phyloP scores from a whole-genome alignment of 257 asterid genomes.

The Plantago ovata region DNA sequence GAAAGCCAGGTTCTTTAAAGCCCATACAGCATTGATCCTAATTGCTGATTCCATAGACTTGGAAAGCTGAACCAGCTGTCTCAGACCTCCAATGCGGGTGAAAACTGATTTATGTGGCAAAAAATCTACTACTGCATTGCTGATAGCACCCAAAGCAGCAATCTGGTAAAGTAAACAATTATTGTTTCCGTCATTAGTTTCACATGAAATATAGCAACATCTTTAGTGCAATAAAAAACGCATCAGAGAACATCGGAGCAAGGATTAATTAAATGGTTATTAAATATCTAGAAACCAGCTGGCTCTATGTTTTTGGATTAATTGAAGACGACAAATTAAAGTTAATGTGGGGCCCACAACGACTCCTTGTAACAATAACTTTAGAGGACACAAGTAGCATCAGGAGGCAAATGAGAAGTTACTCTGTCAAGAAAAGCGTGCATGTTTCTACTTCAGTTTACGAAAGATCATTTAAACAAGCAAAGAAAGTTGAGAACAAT shows the following conservation, averaged over 20 bases:
- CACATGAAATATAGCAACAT: neutral
- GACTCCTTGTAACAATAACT: neutral
- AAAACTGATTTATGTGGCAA: conserved; percentile 49
- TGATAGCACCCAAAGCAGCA: conserved; percentile 80
- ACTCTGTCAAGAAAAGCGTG: neutral
- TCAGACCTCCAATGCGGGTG: conserved; percentile 71
- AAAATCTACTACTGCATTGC: conserved; percentile 78
- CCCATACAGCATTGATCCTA: conserved; percentile 65
- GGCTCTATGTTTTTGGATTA: conserved; percentile 3
- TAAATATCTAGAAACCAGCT: neutral
- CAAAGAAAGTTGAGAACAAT: too few species aligned
- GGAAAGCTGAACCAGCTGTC: conserved; percentile 76
- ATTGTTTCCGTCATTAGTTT: conserved; percentile 9
- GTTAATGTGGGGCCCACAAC: neutral
- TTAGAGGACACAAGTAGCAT: neutral
- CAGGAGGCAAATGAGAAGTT: neutral
- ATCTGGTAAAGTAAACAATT: conserved; percentile 37
- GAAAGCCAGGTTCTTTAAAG: conserved; percentile 76
- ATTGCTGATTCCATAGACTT: conserved; percentile 81
- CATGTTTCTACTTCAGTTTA: neutral
- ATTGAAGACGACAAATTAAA: neutral
- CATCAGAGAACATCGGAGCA: conserved; percentile 1
- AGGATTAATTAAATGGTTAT: conserved; percentile 10
- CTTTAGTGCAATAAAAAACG: conserved; percentile 1
- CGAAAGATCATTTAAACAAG: too few species aligned